These are phyloP conservation scores for Termitomyces sp. DNA, from an alignment of 768 basidiomycete genomes.

Conservation along the genomic window DNA sequence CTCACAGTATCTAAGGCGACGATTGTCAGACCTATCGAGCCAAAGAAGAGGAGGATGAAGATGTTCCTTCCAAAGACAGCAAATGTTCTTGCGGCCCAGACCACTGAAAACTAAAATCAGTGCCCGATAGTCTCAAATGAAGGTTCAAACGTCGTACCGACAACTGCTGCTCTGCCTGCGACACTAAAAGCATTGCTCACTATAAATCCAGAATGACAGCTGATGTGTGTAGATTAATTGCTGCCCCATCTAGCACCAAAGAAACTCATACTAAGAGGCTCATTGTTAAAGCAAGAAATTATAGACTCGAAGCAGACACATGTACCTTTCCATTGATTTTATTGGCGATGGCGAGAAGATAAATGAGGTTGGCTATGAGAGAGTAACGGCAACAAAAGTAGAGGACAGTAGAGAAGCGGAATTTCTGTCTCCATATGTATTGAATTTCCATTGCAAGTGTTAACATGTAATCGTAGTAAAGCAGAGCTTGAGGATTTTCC, in stretches of 20 bases:
- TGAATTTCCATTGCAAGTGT: constrained; percentile 21
- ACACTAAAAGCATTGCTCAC: constrained; percentile 1
- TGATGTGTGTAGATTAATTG: not conserved
- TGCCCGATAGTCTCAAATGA: not conserved
- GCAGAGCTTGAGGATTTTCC: constrained; percentile 10
- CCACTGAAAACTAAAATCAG: not conserved
- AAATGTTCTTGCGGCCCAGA: not conserved
- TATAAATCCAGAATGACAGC: not conserved
- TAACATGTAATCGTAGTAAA: constrained; percentile 23
- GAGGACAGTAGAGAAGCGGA: constrained; percentile 21
- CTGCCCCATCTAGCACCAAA: not conserved
- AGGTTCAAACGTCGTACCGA: not conserved
- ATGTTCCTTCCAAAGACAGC: not conserved
- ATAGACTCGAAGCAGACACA: not conserved
- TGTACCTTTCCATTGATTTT: constrained; percentile 13
- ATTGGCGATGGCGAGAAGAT: constrained; percentile 19
- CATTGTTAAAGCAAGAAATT: not conserved
- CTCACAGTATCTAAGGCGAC: not conserved
- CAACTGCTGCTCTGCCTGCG: not conserved
- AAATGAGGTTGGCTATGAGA: constrained; percentile 21
- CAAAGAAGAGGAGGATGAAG: not conserved
- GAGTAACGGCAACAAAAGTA: constrained; percentile 25
- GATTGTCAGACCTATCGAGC: not conserved
- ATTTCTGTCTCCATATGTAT: constrained; percentile 22
- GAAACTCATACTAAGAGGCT: not conserved